Evolutionary conservation across 768 basidiomycete species (phyloP).

Genomic region (Cystobasidium tubakii): DNA sequence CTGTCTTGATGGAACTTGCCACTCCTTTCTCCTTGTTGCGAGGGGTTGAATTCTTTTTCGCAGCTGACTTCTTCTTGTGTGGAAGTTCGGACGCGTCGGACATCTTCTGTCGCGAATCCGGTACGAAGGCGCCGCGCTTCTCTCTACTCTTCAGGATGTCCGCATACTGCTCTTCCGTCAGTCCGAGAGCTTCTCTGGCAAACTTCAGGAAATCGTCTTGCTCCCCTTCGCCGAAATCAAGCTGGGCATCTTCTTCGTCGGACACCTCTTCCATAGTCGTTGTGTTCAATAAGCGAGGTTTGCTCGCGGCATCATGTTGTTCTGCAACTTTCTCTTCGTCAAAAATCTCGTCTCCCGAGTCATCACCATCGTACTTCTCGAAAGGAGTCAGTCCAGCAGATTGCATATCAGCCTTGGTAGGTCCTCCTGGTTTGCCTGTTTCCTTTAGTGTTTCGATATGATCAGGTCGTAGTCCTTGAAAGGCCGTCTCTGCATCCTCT

Average conservation of each 20-base stretch:
- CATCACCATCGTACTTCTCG: constrained; percentile 81
- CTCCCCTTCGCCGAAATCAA: constrained; percentile 80
- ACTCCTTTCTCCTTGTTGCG: constrained; percentile 4
- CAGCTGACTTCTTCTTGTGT: background rate
- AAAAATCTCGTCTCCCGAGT: constrained; percentile 66
- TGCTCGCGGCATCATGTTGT: constrained; percentile 67
- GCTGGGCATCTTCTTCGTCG: constrained; percentile 55
- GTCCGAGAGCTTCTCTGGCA: constrained; percentile 81
- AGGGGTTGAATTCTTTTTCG: background rate
- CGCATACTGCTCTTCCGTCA: constrained; percentile 79
- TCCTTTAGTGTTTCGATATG: background rate
- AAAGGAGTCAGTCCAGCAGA: constrained; percentile 76
- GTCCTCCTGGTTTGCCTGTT: background rate
- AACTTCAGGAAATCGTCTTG: constrained; percentile 93
- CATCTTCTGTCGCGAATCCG: constrained; percentile 7
- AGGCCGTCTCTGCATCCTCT: background rate
- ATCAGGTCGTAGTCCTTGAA: background rate
- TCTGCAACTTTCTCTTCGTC: constrained; percentile 61
- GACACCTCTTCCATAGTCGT: constrained; percentile 49
- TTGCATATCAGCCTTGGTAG: constrained; percentile 46
- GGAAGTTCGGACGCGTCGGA: background rate
- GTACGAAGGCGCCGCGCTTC: constrained; percentile 68
- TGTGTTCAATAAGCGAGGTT: constrained; percentile 65
- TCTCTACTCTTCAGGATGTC: constrained; percentile 75
- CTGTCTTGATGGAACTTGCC: background rate